Evolutionary conservation across 1,284 basidiomycete genomes (phyloP).

Genomic region (Coniferiporia weirii): DNA sequence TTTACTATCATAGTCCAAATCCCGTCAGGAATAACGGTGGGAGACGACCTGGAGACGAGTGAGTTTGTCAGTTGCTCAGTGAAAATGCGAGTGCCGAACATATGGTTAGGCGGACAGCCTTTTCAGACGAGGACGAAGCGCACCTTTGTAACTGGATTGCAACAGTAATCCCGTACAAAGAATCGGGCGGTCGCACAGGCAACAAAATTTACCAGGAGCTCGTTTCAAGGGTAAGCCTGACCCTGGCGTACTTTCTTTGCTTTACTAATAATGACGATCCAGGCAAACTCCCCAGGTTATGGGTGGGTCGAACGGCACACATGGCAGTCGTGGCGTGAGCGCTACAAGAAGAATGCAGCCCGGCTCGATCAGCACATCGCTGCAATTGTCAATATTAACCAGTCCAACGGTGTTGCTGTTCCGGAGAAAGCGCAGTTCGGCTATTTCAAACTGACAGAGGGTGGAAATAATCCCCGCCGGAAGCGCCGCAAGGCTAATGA

Average conservation of each 20-base stretch:
- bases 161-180: conserved; percentile 71
- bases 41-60: conserved; percentile 75
- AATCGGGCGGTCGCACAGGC: conserved; percentile 70
- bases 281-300: conserved; percentile 63
- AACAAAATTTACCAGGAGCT: conserved; percentile 71
- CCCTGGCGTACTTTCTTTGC: background rate
- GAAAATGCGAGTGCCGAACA: background rate
- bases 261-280: background rate
- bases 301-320: conserved; percentile 77
- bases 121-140: conserved; percentile 67
- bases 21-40: conserved; percentile 79
- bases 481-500: conserved; percentile 3
- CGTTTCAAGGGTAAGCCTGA: conserved; percentile 43
- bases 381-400: conserved; percentile 48
- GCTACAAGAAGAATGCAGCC: conserved; percentile 73
- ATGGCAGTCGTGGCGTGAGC: conserved; percentile 82
- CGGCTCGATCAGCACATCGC: conserved; percentile 61
- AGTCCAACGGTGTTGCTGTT: conserved; percentile 50
- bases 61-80: conserved; percentile 25
- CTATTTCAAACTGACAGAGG: conserved; percentile 39
- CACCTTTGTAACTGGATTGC: conserved; percentile 73
- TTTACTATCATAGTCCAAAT: conserved; percentile 59
- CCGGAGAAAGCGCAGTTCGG: conserved; percentile 76
- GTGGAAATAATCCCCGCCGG: background rate
- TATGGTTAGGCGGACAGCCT: conserved; percentile 58